Evolutionary conservation across 352 stramenopile genomes (phyloP).

Genomic region (Globisporangium abappressorium): DNA sequence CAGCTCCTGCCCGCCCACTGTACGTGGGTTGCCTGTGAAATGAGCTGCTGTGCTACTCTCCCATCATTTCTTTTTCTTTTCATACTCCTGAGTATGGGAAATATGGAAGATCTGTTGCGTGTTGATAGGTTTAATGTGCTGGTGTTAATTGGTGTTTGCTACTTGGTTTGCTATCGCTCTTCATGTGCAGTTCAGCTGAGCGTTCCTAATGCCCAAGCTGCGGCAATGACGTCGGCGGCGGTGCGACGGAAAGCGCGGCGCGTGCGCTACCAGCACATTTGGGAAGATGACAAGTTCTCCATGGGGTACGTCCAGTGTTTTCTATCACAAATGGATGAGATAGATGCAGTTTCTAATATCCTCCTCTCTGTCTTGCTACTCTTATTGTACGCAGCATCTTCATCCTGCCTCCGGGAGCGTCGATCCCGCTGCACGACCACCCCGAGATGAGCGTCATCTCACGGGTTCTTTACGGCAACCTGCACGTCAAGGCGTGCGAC

Average conservation of each 20-base stretch:
- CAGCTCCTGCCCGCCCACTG: slow-evolving; percentile 64
- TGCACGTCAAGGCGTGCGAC: slow-evolving; percentile 67
- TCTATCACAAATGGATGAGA: not conserved
- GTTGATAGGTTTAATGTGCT: not conserved
- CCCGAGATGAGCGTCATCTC: slow-evolving; percentile 85
- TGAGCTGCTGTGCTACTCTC: no score
- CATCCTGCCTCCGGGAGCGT: slow-evolving; percentile 65
- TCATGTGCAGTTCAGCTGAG: slow-evolving; percentile 46
- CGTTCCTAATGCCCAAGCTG: slow-evolving; percentile 25
- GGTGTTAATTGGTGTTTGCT: slow-evolving; percentile 2
- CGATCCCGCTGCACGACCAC: slow-evolving; percentile 80
- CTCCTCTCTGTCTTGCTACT: not conserved
- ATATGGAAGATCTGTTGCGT: not conserved
- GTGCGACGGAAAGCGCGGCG: slow-evolving; percentile 12
- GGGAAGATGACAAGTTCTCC: slow-evolving; percentile 73
- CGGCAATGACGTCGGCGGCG: slow-evolving; percentile 5
- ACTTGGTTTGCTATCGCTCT: not conserved
- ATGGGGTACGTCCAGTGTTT: slow-evolving; percentile 46
- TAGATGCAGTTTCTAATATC: not conserved
- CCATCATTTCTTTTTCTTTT: not conserved
- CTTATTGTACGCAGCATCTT: slow-evolving; percentile 55
- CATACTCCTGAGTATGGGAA: not conserved
- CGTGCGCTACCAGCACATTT: slow-evolving; percentile 81
- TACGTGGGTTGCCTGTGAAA: slow-evolving; percentile 22
- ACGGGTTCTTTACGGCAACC: slow-evolving; percentile 69